Percentiles rank a stretch among this genome's conserved stretches.
phyloP scores from a whole-genome alignment of 2,329 filamentous ascomycete species.

The Mariannaea elegans region DNA sequence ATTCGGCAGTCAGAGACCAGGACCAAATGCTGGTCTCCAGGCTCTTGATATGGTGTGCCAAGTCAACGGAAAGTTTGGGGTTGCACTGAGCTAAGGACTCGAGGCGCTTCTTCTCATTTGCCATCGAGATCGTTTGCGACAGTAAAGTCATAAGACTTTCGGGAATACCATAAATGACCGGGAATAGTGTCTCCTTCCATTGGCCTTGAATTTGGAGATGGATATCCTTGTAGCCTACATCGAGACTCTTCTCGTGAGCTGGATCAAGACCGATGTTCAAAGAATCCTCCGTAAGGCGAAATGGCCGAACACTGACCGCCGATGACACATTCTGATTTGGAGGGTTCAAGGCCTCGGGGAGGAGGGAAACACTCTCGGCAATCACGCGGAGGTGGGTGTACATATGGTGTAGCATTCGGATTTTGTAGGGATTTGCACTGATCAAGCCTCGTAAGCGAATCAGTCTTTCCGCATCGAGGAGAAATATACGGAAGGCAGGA shows the following conservation, averaged over 20 bases:
- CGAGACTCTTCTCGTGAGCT: conserved; percentile 42
- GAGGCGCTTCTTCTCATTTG: conserved; percentile 50
- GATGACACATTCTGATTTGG: background rate
- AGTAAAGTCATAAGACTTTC: conserved; percentile 52
- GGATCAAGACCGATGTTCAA: conserved; percentile 42
- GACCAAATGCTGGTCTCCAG: conserved; percentile 46
- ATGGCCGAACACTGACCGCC: conserved; percentile 31
- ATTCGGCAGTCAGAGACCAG: conserved; percentile 31
- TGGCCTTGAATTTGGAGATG: conserved; percentile 51
- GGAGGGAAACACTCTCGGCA: conserved; percentile 49
- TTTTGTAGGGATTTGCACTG: conserved; percentile 50
- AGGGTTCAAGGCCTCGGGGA: conserved; percentile 12
- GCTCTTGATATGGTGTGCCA: conserved; percentile 42
- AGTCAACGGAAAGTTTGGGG: conserved; percentile 33
- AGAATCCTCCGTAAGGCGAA: conserved; percentile 40
- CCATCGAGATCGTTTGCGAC: conserved; percentile 53
- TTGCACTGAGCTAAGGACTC: conserved; percentile 36
- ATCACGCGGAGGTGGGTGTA: conserved; percentile 56
- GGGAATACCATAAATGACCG: conserved; percentile 55
- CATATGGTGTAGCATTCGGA: conserved; percentile 56
- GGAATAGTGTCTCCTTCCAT: conserved; percentile 53
- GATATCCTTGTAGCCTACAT: conserved; percentile 54
- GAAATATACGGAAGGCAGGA: conserved; percentile 34
- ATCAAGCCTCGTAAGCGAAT: conserved; percentile 49
- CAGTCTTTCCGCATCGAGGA: conserved; percentile 54